Base-by-base conservation (phyloP, 1,284 basidiomycete genomes). In the Lentinula novae-zelandiae region DNA sequence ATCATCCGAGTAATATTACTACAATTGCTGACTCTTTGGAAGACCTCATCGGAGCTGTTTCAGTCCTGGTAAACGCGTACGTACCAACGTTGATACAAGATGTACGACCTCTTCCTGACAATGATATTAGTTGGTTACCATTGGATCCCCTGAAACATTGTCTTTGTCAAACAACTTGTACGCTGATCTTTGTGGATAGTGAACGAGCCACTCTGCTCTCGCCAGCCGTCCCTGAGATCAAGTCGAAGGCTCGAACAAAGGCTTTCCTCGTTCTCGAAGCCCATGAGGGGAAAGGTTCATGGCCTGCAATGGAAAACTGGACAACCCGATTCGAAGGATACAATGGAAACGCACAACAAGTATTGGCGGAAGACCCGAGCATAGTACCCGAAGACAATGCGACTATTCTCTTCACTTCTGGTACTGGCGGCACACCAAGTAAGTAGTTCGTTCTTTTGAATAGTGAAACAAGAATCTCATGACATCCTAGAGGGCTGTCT, bases 41-140 rank as follows among this genome's bases (percentile, higher is more conserved):
- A 81, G 78, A 84, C 67, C 73, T 85, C 53, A 71, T 85, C 49
- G 83, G 82, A 38, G 82, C 82, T 31, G 78, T 85, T 3, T 67
- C 80, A 40, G 82, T 83, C 53, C 68, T 84, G 33, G 78, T 83
- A 55, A 89, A 90, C 66, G 80, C 81, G 79, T 83, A 67, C 60
- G 77, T 70, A 58, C 66, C 34, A 52, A 58, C 33, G 53, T 58
- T 48, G 31, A 44, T 56, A 31, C 20, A 60, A 31, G 60, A 38
- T 36, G 53, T 54, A 8, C 31, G 10, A 9, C 40, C 33, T 10
- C 13, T 46, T 22, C 60, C 31, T 58, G 20, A 44, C 2, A 33
- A 33, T 53, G 36, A 36, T 2, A 53, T 9, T 20, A 83, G 82
- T 22, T 84, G 82, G 82, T 73, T 84, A 51, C 82, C 83, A 33